phyloP scores from a whole-genome alignment of 164 flowering plant genomes.

The Nymphaea thermarum region DNA sequence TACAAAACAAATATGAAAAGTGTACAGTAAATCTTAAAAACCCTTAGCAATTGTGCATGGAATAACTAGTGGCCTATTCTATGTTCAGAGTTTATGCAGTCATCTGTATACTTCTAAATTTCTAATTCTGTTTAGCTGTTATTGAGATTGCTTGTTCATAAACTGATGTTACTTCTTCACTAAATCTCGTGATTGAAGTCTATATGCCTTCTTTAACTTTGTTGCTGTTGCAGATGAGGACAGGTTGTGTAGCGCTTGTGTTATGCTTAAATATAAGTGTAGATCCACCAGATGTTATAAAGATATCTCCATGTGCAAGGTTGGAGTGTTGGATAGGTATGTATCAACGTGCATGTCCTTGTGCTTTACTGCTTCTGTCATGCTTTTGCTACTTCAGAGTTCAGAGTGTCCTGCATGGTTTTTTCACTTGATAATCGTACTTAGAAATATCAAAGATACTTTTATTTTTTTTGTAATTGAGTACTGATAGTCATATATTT shows the following conservation, averaged over 20 bases:
- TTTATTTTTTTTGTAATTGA: too few relatives aligned
- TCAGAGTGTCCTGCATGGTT: too few relatives aligned
- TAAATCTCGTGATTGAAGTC: too few relatives aligned
- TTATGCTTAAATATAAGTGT: conserved; percentile 91
- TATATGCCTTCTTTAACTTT: background rate
- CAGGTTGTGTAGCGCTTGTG: conserved; percentile 91
- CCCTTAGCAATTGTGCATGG: too few relatives aligned
- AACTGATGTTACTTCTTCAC: background rate
- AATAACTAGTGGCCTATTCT: too few relatives aligned
- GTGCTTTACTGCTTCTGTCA: background rate
- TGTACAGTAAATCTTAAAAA: too few relatives aligned
- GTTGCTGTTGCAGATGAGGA: conserved; percentile 84
- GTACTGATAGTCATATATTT: background rate
- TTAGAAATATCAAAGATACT: too few relatives aligned
- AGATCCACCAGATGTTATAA: conserved; percentile 98
- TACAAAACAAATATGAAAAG: too few relatives aligned
- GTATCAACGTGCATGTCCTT: background rate
- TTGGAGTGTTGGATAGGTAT: conserved; percentile 99
- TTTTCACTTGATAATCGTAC: too few relatives aligned
- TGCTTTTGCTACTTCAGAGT: background rate
- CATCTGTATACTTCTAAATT: too few relatives aligned
- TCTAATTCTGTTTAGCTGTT: background rate
- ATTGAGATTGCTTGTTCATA: background rate
- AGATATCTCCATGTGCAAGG: conserved; percentile 97
- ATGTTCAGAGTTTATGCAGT: too few relatives aligned